These are phyloP conservation scores for Passiflora organensis DNA, from an alignment of 345 rosid species.

Conservation along the genomic window DNA sequence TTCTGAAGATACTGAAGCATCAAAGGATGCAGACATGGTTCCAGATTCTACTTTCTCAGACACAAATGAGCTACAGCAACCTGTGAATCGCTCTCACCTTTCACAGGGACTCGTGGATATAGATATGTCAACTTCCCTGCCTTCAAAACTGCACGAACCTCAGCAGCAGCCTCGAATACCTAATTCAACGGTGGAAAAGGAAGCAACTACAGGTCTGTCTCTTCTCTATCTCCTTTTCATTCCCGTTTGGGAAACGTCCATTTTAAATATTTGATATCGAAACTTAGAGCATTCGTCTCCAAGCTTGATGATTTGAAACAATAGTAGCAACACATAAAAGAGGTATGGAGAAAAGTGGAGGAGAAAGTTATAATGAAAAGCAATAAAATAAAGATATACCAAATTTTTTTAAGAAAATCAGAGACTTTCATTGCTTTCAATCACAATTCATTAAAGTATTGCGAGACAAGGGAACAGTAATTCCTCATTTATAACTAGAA, in stretches of 20 bases:
- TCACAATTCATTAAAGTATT: too few relatives aligned
- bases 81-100: constrained; percentile 15
- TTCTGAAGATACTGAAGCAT: constrained; percentile 26
- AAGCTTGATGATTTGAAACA: not conserved
- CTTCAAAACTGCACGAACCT: constrained; percentile 22
- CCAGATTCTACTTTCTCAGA: constrained; percentile 33
- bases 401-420: too few relatives aligned
- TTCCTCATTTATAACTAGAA: too few relatives aligned
- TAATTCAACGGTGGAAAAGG: constrained; percentile 21
- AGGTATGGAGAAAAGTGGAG: too few relatives aligned
- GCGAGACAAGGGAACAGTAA: too few relatives aligned
- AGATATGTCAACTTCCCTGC: constrained; percentile 33
- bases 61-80: constrained; percentile 35
- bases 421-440: too few relatives aligned
- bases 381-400: too few relatives aligned
- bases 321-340: too few relatives aligned
- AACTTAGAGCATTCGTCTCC: not conserved
- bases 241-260: not conserved
- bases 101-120: constrained; percentile 34
- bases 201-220: constrained; percentile 34
- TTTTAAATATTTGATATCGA: not conserved
- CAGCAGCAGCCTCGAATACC: constrained; percentile 12
- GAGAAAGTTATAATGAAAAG: too few relatives aligned
- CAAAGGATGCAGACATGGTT: constrained; percentile 36
- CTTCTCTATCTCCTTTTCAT: constrained; percentile 4